A percentile compares a stretch with the other conserved stretches of the same genome.
These are phyloP conservation scores for Epichloe scottii DNA, from an alignment of 2,329 filamentous ascomycete species.

Conservation along the genomic window DNA sequence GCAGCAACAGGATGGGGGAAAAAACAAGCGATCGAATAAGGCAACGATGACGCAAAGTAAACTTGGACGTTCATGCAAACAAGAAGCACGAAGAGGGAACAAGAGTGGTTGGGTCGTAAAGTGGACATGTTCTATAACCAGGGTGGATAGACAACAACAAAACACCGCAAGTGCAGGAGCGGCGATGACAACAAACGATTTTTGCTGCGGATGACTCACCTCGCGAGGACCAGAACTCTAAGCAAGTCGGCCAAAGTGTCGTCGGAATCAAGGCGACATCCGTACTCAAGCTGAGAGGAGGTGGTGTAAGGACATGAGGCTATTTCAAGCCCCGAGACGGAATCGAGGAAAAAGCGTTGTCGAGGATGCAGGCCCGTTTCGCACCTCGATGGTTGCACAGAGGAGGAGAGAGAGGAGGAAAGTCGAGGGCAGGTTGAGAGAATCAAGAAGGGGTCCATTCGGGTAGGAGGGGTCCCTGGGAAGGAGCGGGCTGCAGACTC, in stretches of 20 bases:
- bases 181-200: slow-evolving; percentile 4
- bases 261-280: neutral
- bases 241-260: neutral
- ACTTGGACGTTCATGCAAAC: neutral
- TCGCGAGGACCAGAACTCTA: neutral
- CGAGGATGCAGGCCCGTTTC: slow-evolving; percentile 1
- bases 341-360: neutral
- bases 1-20: neutral
- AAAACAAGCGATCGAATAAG: neutral
- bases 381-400: slow-evolving; percentile 3
- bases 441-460: slow-evolving; percentile 4
- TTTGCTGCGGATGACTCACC: slow-evolving; percentile 7
- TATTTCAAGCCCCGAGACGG: slow-evolving; percentile 1
- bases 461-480: slow-evolving; percentile 4
- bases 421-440: neutral
- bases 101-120: neutral
- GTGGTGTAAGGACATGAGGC: slow-evolving; percentile 1
- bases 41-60: neutral
- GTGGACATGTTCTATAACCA: neutral
- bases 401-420: neutral
- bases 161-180: slow-evolving; percentile 3
- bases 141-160: slow-evolving; percentile 4
- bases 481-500: slow-evolving; percentile 1
- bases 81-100: neutral
- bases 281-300: neutral